Base-by-base conservation (phyloP, 805 yeast species). In the Yarrowia divulgata region DNA sequence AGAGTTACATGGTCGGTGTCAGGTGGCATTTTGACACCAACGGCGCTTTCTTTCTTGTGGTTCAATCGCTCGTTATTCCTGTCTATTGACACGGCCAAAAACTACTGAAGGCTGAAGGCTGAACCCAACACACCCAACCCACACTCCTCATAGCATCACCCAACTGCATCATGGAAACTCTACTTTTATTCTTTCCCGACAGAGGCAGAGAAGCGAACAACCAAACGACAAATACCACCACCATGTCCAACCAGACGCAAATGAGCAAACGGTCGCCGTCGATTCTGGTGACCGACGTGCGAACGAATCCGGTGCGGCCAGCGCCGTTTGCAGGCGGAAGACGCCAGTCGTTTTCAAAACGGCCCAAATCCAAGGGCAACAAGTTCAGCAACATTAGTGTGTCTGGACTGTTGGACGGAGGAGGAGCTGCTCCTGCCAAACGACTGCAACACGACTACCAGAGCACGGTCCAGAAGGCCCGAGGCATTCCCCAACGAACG, bases 251-350 rank as follows among this genome's bases (percentile, higher is more conserved):
- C 40, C 52, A 67, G 60, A 72, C 69, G 18, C 88, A 90, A 3
- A 88, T 90, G 7, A 91, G 97, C 14, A 91, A 90, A 74, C 80
- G 98, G 74, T 91, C 97, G 39, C 98, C 98, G 12, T 91, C 97
- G 1, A 93, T 93, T 75, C 83, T 93, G 69, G 98, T 93, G 46
- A 94, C 98, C 0, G 98, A 93, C 79, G 87, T 91, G 2, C 82
- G 98, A 71, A 84, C 81, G 81, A 70, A 81, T 79, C 68, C 78
- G 81, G 29, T 82, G 82, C 71, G 70, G 29, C 71, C 80, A 34
- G 79, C 82, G 8, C 80, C 80, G 19, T 78, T 71, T 77, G 85
- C 68, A 10, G 68, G 68, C 8, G 68, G 68, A 3, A 23, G 57
- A 2, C 57, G 68, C 1, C 57, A 48, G n/a, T 48, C 57, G 3